These are phyloP conservation scores for Chytriomyces sp. DNA, from an alignment of 192 early-diverging fungal species.

Conservation along the genomic window DNA sequence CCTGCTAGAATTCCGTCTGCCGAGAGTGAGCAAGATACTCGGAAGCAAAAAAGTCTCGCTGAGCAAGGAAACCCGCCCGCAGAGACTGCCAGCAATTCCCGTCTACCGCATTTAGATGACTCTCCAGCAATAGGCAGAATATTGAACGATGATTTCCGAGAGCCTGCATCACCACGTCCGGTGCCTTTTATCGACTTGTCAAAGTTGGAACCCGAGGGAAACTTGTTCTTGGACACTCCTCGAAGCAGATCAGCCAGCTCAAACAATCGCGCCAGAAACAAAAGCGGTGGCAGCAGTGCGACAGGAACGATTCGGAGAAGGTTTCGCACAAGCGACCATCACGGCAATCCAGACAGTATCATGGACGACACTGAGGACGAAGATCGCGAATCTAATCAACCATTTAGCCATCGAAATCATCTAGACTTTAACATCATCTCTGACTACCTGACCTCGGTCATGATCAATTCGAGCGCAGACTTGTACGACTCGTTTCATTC, in stretches of 20 bases:
- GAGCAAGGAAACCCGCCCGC: too few species aligned
- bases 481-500: background rate
- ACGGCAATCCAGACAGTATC: background rate
- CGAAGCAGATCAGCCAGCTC: too few species aligned
- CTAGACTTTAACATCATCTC: constrained; percentile 9
- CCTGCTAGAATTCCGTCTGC: background rate
- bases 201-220: background rate
- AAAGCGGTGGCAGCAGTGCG: too few species aligned
- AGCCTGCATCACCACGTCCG: background rate
- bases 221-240: too few species aligned
- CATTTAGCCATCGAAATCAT: background rate
- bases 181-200: background rate
- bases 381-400: background rate
- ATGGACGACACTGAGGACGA: background rate
- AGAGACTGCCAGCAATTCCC: too few species aligned
- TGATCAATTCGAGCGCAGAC: background rate
- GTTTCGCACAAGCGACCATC: too few species aligned
- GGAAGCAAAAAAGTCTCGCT: too few species aligned
- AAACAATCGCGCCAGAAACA: too few species aligned
- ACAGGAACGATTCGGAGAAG: too few species aligned
- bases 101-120: too few species aligned
- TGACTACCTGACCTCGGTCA: constrained; percentile 6
- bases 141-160: background rate
- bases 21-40: too few species aligned
- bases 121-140: too few species aligned